phyloP scores from a whole-genome alignment of 176 grass and related monocot genomes.

The maize (Zea mays) region DNA sequence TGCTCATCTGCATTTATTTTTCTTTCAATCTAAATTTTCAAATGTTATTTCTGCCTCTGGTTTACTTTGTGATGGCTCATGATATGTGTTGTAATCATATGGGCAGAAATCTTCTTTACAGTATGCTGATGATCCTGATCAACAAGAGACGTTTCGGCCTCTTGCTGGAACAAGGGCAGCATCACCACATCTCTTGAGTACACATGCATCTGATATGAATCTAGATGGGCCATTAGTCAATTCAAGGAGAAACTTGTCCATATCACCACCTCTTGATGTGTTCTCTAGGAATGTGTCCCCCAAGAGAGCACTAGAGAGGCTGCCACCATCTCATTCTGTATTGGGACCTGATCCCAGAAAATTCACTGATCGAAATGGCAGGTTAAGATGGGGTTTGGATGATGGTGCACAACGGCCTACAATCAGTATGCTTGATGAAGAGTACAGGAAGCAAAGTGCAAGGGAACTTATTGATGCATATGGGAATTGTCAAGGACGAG shows the following conservation, averaged over 20 bases:
- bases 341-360: slow-evolving; percentile 49
- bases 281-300: slow-evolving; percentile 46
- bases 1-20: not conserved
- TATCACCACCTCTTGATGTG: slow-evolving; percentile 67
- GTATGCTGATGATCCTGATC: slow-evolving; percentile 58
- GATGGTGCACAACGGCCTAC: slow-evolving; percentile 37
- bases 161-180: slow-evolving; percentile 34
- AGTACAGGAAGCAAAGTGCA: slow-evolving; percentile 64
- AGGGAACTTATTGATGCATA: slow-evolving; percentile 97
- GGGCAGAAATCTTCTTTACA: slow-evolving; percentile 48
- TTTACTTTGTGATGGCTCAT: slow-evolving; percentile 40
- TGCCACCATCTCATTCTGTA: slow-evolving; percentile 51
- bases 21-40: slow-evolving; percentile 12
- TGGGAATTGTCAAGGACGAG: slow-evolving; percentile 77
- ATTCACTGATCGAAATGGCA: slow-evolving; percentile 48
- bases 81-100: slow-evolving; percentile 40
- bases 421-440: slow-evolving; percentile 58
- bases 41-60: not conserved
- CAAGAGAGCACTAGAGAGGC: slow-evolving; percentile 50
- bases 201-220: slow-evolving; percentile 33
- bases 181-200: slow-evolving; percentile 30
- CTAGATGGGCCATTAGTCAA: slow-evolving; percentile 37
- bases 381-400: slow-evolving; percentile 43
- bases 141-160: slow-evolving; percentile 47
- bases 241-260: slow-evolving; percentile 62